A percentile compares a stretch with the other conserved stretches of the same genome.
These are phyloP conservation scores for Colletotrichum ledebouriae DNA, from an alignment of 2,329 filamentous ascomycete species.

Conservation along the genomic window DNA sequence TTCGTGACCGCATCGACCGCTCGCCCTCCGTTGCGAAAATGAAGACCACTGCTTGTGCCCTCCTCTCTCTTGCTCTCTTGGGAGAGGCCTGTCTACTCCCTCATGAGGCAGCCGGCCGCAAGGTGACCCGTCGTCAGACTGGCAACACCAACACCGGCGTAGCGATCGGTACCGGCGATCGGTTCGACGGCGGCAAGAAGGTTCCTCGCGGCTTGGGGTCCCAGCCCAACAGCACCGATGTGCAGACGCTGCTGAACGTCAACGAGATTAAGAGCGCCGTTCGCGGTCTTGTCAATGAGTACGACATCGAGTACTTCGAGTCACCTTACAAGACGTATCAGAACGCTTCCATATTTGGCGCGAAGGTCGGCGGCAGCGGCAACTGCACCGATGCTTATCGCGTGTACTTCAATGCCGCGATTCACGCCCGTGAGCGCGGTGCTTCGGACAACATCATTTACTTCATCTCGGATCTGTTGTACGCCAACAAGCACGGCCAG, in stretches of 20 bases:
- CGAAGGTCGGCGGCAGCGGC: slow-evolving; percentile 56
- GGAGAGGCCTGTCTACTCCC: slow-evolving; percentile 54
- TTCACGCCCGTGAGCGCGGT: slow-evolving; percentile 71
- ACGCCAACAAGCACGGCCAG: slow-evolving; percentile 62
- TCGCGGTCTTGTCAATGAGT: slow-evolving; percentile 56
- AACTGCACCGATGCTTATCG: slow-evolving; percentile 54
- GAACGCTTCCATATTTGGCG: slow-evolving; percentile 55
- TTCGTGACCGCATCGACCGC: neutral
- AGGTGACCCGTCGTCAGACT: slow-evolving; percentile 40
- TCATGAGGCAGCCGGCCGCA: slow-evolving; percentile 49
- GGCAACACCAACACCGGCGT: slow-evolving; percentile 46
- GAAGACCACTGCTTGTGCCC: slow-evolving; percentile 46
- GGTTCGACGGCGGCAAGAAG: slow-evolving; percentile 56
- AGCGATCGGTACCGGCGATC: slow-evolving; percentile 58
- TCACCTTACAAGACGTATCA: slow-evolving; percentile 60
- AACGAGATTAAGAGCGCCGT: slow-evolving; percentile 60
- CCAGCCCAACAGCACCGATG: slow-evolving; percentile 48
- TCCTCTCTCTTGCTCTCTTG: slow-evolving; percentile 45
- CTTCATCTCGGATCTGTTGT: slow-evolving; percentile 69
- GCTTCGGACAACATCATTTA: slow-evolving; percentile 69
- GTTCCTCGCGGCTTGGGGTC: slow-evolving; percentile 55
- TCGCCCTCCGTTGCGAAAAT: slow-evolving; percentile 43
- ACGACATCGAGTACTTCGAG: slow-evolving; percentile 56
- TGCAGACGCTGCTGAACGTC: slow-evolving; percentile 60
- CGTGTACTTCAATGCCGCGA: slow-evolving; percentile 66